Conservation (phyloP, 2,329 filamentous ascomycete species). For the Scytalidium lignicola region DNA sequence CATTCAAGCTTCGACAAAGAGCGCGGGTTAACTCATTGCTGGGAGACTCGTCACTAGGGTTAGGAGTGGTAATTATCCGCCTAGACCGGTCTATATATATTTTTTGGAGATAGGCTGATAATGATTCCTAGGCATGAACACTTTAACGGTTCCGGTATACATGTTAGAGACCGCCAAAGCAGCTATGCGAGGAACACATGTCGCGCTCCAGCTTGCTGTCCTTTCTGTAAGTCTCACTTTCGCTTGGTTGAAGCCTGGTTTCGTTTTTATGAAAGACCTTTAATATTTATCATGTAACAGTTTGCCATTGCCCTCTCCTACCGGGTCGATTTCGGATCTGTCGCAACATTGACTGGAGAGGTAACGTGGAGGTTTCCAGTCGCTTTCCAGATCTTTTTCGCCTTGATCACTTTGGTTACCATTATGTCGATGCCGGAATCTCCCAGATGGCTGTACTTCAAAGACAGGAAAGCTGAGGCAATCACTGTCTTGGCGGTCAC, state of each 20-base stretch:
- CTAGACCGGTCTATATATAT: no score
- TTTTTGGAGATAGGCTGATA: no score
- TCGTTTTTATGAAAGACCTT: no score
- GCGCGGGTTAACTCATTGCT: slow-evolving; percentile 33
- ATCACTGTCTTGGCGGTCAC: no score
- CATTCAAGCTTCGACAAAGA: slow-evolving; percentile 30
- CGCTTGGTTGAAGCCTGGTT: slow-evolving; percentile 6
- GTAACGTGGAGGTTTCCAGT: slow-evolving; percentile 52
- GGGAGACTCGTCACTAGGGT: slow-evolving; percentile 28
- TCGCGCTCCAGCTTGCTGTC: no score
- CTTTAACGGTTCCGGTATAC: slow-evolving; percentile 34
- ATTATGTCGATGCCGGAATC: slow-evolving; percentile 24
- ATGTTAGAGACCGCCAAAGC: slow-evolving; percentile 40
- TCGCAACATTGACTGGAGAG: no score
- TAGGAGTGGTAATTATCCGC: slow-evolving; percentile 16
- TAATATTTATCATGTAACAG: no score
- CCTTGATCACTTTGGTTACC: slow-evolving; percentile 30
- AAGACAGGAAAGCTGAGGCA: no score
- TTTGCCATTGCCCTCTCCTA: slow-evolving; percentile 37
- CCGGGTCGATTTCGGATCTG: slow-evolving; percentile 36
- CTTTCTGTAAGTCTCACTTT: no score
- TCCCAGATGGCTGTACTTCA: no score
- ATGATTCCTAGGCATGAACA: no score
- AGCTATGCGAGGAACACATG: slow-evolving; percentile 35
- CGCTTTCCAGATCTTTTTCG: slow-evolving; percentile 38